phyloP scores from a whole-genome alignment of 169 alveolate species.

The Cryptosporidium sp. region DNA sequence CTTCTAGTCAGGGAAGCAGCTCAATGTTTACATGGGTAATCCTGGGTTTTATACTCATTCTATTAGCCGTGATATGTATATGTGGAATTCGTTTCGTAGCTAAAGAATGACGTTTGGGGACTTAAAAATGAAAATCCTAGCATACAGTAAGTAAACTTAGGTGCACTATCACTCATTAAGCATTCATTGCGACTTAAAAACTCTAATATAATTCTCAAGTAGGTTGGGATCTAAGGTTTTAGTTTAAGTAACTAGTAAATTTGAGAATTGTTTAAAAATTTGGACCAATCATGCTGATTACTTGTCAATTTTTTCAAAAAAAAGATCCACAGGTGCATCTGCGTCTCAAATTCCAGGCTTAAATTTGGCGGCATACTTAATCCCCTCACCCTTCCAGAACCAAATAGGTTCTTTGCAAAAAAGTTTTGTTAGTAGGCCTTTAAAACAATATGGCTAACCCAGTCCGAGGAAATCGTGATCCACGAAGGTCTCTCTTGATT shows the following conservation, averaged over 20 bases:
- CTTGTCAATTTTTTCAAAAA: not conserved
- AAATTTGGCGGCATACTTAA: not conserved
- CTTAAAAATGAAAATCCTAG: not conserved
- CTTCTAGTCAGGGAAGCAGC: not conserved
- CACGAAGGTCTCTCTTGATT: constrained; percentile 77
- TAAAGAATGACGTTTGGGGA: not conserved
- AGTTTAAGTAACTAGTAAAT: not conserved
- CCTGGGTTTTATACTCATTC: constrained; percentile 3
- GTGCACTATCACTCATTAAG: not conserved
- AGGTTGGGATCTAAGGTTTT: too few relatives aligned
- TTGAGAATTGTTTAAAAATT: too few relatives aligned
- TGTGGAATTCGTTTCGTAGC: not conserved
- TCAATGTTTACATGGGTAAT: constrained; percentile 46
- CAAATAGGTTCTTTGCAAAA: not conserved
- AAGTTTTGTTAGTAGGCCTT: not conserved
- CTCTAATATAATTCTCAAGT: not conserved
- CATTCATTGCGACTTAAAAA: not conserved
- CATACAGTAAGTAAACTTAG: not conserved
- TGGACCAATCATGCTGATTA: not conserved
- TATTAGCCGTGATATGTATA: not conserved
- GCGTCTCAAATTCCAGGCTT: constrained; percentile 1
- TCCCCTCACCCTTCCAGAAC: not conserved
- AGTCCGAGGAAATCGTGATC: constrained; percentile 13
- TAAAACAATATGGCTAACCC: not conserved
- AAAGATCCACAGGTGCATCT: not conserved